Percentiles rank a stretch among this genome's conserved stretches.
Evolutionary conservation across 805 yeast species (phyloP).

Genomic region (Jamesozyma piceae): DNA sequence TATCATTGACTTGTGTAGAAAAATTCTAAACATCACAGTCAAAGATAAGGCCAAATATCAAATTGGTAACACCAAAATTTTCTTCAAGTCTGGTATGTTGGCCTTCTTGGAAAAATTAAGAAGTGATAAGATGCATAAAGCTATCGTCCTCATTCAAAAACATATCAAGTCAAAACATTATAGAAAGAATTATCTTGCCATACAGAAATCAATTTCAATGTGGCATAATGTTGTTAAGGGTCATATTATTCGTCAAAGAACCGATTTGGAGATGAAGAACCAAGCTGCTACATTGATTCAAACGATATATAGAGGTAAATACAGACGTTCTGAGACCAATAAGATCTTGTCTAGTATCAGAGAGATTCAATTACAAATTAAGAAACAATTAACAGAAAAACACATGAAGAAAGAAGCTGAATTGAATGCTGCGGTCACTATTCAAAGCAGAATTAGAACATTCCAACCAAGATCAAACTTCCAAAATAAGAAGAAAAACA

Average conservation of each 20-base stretch:
- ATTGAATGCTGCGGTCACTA: constrained; percentile 52
- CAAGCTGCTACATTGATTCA: constrained; percentile 66
- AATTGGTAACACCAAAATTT: constrained; percentile 86
- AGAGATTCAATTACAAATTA: constrained; percentile 42
- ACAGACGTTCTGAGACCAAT: constrained; percentile 35
- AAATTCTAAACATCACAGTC: constrained; percentile 56
- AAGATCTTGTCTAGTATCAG: constrained; percentile 27
- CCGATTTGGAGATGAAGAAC: constrained; percentile 45
- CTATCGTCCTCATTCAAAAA: constrained; percentile 83
- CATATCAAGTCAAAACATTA: constrained; percentile 56
- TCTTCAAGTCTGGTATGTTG: constrained; percentile 93
- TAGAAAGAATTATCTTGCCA: constrained; percentile 51
- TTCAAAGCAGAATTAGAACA: constrained; percentile 73
- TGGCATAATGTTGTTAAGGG: constrained; percentile 64
- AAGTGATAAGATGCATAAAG: constrained; percentile 61
- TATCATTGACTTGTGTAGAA: constrained; percentile 55
- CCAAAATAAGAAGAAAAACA: constrained; percentile 40
- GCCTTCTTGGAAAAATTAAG: constrained; percentile 84
- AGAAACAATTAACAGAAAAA: constrained; percentile 46
- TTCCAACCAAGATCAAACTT: constrained; percentile 48
- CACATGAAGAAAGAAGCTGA: constrained; percentile 42
- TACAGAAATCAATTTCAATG: constrained; percentile 42
- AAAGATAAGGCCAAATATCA: constrained; percentile 66
- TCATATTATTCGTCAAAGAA: constrained; percentile 43
- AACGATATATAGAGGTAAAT: constrained; percentile 48